These are phyloP conservation scores for Chondrostereum purpureum DNA, from an alignment of 1,284 basidiomycete species.

Conservation along the genomic window DNA sequence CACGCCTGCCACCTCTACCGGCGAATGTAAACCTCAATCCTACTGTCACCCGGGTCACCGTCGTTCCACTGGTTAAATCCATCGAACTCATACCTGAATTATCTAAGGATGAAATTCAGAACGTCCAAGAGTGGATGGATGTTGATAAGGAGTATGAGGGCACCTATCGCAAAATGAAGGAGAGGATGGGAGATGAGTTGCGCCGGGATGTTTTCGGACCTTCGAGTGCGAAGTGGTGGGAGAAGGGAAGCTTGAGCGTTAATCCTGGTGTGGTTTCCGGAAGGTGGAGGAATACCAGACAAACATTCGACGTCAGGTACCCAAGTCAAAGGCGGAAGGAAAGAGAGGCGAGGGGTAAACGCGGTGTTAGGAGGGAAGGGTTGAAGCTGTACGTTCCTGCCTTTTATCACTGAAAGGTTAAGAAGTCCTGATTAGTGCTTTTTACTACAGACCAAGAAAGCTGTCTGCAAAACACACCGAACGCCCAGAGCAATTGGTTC, in stretches of 20 bases:
- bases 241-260: conserved; percentile 31
- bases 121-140: conserved; percentile 38
- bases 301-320: conserved; percentile 65
- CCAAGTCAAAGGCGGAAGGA: conserved; percentile 41
- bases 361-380: conserved; percentile 60
- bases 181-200: conserved; percentile 37
- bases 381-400: conserved; percentile 52
- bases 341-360: conserved; percentile 39
- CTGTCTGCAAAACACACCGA: conserved; percentile 52
- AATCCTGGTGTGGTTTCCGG: conserved; percentile 30
- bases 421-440: too few relatives aligned
- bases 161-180: conserved; percentile 35
- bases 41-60: conserved; percentile 56
- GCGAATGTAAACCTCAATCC: conserved; percentile 45
- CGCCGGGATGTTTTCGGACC: conserved; percentile 24
- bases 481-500: conserved; percentile 76
- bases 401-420: conserved; percentile 12
- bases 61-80: conserved; percentile 54
- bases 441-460: conserved; percentile 58
- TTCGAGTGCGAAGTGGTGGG: conserved; percentile 38
- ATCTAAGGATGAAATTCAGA: conserved; percentile 28
- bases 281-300: conserved; percentile 37
- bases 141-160: conserved; percentile 45
- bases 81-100: conserved; percentile 50
- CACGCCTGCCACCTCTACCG: conserved; percentile 25